These are phyloP conservation scores for Pseudogymnoascus sp. DNA, from an alignment of 2,329 filamentous ascomycete genomes.

Conservation along the genomic window DNA sequence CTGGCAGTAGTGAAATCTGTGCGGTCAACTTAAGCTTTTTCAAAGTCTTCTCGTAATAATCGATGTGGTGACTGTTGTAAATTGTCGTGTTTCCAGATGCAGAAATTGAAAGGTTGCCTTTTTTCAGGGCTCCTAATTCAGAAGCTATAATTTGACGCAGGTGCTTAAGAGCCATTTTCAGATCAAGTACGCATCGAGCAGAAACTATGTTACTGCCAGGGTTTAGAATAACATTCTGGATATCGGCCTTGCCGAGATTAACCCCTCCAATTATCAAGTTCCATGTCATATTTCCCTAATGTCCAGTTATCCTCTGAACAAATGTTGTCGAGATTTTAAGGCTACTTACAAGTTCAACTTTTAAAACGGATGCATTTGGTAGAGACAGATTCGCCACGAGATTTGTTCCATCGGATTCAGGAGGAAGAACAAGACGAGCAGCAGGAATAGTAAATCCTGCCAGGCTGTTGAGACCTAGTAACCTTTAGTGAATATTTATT, in stretches of 20 bases:
- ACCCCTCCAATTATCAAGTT: background rate
- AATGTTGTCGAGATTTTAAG: background rate
- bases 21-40: background rate
- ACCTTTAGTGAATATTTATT: background rate
- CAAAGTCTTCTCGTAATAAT: background rate
- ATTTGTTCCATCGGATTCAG: background rate
- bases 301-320: background rate
- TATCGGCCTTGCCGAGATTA: background rate
- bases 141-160: background rate
- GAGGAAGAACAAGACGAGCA: background rate
- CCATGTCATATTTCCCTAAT: background rate
- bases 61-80: conserved; percentile 5
- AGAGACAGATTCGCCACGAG: background rate
- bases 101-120: background rate
- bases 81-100: conserved; percentile 1
- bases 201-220: background rate
- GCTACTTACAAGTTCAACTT: background rate
- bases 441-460: background rate
- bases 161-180: background rate
- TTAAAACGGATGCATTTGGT: background rate
- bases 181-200: background rate
- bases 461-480: background rate
- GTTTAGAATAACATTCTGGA: background rate
- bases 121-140: background rate
- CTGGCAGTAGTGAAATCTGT: background rate